Base-by-base conservation (phyloP, 768 basidiomycete species). In the Amanita fuliginea region DNA sequence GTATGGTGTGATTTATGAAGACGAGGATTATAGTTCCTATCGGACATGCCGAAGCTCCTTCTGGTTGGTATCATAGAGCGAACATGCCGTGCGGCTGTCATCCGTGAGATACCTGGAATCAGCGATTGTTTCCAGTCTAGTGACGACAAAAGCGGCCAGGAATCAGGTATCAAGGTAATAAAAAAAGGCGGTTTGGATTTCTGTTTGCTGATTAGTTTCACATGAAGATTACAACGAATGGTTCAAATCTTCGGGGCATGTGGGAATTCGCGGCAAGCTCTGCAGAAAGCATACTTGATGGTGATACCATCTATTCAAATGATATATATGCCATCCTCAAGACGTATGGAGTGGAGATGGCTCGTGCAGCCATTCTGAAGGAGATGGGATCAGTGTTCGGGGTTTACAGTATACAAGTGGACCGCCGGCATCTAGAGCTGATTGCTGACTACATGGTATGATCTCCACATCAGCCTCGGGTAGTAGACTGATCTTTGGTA, bases 391-490 rank as follows among this genome's bases (percentile, higher is more conserved):
- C 80, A 16, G 91, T 99, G 37, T 99, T 99, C 65, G 83, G 80
- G 5, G 91, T 84, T 2, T 99, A 99, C 72, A 94, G 83, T 60
- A 99, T 99, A 58, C 87, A 88, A 52, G 95, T 99, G 51, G 85
- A 98, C 66, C 77, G 78, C 55, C 80, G 96, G 42, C 96, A 99
- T 70, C 73, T 98, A 42, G 92, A 95, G 58, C 74, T 99, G 55
- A 96, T 99, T 63, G 96, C 96, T 11, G 96, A 99, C 65, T 99
- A 98, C 64, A 99, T 99, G 96, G 95, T 95, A 60, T 56, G 84
- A 49, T 28, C 34, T 26, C 51, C 6, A 21, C 13, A 8, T 37
- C 22, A 43, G 36, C 35, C 48, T 34, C 51, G 22, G 46, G 30
- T 13, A n/a, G 18, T 45, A 10, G 11, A 46, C 44, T 35, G 18